Evolutionary conservation across 345 rosid species (phyloP), one percentile per base, ranked within the genome.

Genomic region (Citrus australasica): DNA sequence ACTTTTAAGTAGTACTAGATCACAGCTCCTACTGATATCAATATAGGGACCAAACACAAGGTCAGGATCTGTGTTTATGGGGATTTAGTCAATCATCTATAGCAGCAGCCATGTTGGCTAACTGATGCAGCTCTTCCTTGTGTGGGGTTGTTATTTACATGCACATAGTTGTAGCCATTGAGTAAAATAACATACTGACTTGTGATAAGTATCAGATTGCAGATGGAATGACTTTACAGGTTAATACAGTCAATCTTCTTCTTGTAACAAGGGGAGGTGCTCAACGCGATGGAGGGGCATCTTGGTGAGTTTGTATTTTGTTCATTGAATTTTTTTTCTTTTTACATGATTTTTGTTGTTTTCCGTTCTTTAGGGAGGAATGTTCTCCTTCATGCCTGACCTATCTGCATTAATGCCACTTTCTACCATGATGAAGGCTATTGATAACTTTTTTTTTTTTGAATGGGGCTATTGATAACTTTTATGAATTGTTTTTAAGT

Each of bases 151-250:
- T 69, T 53, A 58, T 64, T 37, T 58, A 38, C 14, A 16, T 59
- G 16, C 58, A 42, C 69, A 62, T 69, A 48, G 27, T 30, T 69
- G 63, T 61, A 76, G 22, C 65, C 9, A 46, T 70, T 28, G 75
- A 69, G 77, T 65, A 60, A 48, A 67, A 37, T 80, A 62, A 16
- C 35, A 33, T 33, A 75, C 83, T 74, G 55, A 69, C 73, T 40
- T 78, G 75, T 79, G 48, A 58, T 7, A 22, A 75, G 79, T 77
- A 70, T 86, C 92, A 96, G 99, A 92, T 96, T 85, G 98, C 99
- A 82, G 99, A 96, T 89, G 99, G 99, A 82, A 96, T 96, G 99
- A 92, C 98, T 40, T 68, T 96, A 83, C 93, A 90, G 86, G 91
- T 96, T 78, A 78, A 80, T 78, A 94, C 94, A 68, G 97, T 94